Conservation (phyloP, 768 basidiomycete genomes). For the Suillus subaureus region DNA sequence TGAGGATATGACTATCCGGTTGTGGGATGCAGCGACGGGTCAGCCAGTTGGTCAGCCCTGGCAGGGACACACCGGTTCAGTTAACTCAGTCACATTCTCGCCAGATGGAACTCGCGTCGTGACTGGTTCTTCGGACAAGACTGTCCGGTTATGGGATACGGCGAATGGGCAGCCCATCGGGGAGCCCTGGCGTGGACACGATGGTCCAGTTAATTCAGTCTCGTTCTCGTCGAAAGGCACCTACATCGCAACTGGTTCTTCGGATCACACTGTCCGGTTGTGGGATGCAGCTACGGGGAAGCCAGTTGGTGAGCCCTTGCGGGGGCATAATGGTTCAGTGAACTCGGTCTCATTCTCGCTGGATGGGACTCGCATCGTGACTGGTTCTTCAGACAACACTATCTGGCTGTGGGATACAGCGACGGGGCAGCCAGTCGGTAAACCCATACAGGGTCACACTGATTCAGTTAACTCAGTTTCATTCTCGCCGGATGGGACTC, state of each 20-base stretch:
- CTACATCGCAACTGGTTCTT: slow-evolving; percentile 3
- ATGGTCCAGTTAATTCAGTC: neutral
- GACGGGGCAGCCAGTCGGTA: slow-evolving; percentile 5
- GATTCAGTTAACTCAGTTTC: slow-evolving; percentile 10
- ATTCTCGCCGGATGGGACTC: slow-evolving; percentile 14
- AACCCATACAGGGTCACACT: slow-evolving; percentile 8
- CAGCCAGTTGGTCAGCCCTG: neutral
- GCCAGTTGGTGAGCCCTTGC: neutral
- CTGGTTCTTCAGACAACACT: slow-evolving; percentile 22
- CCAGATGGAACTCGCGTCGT: neutral
- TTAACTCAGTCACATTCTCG: neutral
- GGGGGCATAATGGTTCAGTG: slow-evolving; percentile 9
- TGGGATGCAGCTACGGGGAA: slow-evolving; percentile 10
- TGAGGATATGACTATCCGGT: neutral
- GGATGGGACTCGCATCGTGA: slow-evolving; percentile 18
- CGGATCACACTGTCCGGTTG: slow-evolving; percentile 6
- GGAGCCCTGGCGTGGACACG: neutral
- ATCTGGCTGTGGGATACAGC: slow-evolving; percentile 22
- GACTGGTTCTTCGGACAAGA: neutral
- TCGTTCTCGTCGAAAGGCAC: slow-evolving; percentile 11
- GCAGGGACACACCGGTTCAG: neutral
- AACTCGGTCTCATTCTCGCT: slow-evolving; percentile 8
- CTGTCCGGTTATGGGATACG: neutral
- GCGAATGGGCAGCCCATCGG: neutral
- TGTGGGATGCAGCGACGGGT: neutral